Evolutionary conservation across 169 alveolate species (phyloP).

Genomic region (Neospora caninum): DNA sequence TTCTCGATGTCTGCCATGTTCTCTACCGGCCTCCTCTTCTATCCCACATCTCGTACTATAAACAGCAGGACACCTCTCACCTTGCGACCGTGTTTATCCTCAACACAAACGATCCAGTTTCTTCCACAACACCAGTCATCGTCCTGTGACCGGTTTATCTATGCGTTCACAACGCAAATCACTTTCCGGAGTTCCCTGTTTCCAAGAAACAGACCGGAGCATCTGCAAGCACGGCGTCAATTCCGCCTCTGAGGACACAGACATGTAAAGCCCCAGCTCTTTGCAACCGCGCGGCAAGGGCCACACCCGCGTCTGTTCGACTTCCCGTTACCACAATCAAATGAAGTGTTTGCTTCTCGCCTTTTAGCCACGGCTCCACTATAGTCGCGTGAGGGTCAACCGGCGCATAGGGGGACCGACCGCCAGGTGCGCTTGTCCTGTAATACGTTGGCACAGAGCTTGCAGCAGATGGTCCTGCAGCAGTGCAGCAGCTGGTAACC

Average conservation of each 20-base stretch:
- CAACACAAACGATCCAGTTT: too few species aligned
- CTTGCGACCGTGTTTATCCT: too few species aligned
- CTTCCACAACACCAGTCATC: too few species aligned
- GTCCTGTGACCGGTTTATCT: too few species aligned
- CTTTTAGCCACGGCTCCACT: not conserved
- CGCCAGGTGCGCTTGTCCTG: not conserved
- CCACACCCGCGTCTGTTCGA: constrained; percentile 36
- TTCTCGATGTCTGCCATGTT: too few species aligned
- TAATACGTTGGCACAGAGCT: not conserved
- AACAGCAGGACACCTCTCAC: too few species aligned
- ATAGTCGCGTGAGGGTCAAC: not conserved
- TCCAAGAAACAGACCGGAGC: constrained; percentile 49
- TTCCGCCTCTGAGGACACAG: constrained; percentile 58
- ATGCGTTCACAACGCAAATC: too few species aligned
- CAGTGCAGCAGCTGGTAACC: not conserved
- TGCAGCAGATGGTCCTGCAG: not conserved
- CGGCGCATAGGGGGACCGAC: constrained; percentile 11
- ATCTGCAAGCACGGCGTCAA: constrained; percentile 52
- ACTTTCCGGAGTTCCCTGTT: not conserved
- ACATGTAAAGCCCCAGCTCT: constrained; percentile 47
- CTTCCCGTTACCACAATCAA: constrained; percentile 56
- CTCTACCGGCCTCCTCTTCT: too few species aligned
- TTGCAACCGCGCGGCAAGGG: constrained; percentile 53
- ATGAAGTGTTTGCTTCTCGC: not conserved
- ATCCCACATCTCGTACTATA: too few species aligned